Percentiles rank a stretch among this genome's conserved stretches.
Conservation (phyloP, 2,329 filamentous ascomycete species). For the Fusarium goolgardi region DNA sequence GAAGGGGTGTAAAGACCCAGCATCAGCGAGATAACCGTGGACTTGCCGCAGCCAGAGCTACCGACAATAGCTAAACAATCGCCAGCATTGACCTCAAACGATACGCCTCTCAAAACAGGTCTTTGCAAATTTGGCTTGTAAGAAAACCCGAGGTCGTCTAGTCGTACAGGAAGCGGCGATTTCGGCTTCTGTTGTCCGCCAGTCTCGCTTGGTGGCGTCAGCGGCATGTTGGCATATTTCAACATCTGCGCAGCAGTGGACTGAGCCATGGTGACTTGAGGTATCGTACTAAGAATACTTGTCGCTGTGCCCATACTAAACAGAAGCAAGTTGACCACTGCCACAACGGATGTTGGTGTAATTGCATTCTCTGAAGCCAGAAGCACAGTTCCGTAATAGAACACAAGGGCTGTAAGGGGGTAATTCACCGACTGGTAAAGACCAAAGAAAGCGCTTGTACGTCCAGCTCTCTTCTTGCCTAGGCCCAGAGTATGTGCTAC, state of each 20-base stretch:
- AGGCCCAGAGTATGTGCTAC: constrained; percentile 65
- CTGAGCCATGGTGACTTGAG: constrained; percentile 80
- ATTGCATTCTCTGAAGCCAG: constrained; percentile 61
- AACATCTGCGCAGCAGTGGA: constrained; percentile 80
- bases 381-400: constrained; percentile 82
- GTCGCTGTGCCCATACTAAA: constrained; percentile 82
- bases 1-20: constrained; percentile 74
- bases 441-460: constrained; percentile 78
- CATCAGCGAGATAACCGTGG: constrained; percentile 80
- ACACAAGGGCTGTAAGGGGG: constrained; percentile 81
- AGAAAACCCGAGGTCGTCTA: constrained; percentile 70
- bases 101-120: constrained; percentile 71
- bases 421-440: constrained; percentile 78
- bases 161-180: constrained; percentile 59
- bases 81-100: constrained; percentile 70
- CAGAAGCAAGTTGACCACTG: constrained; percentile 84
- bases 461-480: constrained; percentile 74
- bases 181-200: constrained; percentile 53
- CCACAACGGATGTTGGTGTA: constrained; percentile 71
- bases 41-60: constrained; percentile 89
- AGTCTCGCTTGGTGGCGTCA: constrained; percentile 67
- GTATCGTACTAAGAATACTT: constrained; percentile 77
- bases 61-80: constrained; percentile 84
- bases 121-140: constrained; percentile 71
- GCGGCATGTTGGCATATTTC: constrained; percentile 71